Evolutionary conservation across 2,329 filamentous ascomycete species (phyloP).

Genomic region (Aureobasidium subglaciale): DNA sequence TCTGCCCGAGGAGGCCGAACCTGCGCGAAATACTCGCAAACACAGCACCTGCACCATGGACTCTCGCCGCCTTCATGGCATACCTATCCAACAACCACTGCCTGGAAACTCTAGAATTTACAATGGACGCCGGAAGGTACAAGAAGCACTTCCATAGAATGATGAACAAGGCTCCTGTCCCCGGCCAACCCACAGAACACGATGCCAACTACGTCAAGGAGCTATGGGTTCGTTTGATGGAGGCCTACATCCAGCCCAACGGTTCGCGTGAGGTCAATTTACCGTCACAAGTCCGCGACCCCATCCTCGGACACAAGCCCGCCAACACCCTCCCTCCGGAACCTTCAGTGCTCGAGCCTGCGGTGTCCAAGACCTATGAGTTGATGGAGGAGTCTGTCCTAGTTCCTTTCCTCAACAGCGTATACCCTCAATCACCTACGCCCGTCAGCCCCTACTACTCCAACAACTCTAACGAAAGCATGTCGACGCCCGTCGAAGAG

Average conservation of each 20-base stretch:
- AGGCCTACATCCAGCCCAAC: conserved; percentile 82
- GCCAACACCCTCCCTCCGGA: conserved; percentile 56
- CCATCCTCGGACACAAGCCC: conserved; percentile 59
- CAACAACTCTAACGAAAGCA: conserved; percentile 35
- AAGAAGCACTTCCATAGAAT: conserved; percentile 57
- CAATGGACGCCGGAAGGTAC: conserved; percentile 86
- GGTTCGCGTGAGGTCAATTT: conserved; percentile 86
- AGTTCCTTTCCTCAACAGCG: conserved; percentile 77
- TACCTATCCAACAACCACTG: conserved; percentile 97
- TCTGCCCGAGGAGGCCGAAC: conserved; percentile 59
- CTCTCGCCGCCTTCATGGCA: conserved; percentile 86
- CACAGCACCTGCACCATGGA: conserved; percentile 79
- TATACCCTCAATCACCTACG: conserved; percentile 43
- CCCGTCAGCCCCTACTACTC: conserved; percentile 34
- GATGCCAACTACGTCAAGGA: conserved; percentile 64
- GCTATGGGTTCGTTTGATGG: conserved; percentile 81
- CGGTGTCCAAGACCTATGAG: conserved; percentile 83
- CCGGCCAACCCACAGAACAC: conserved; percentile 42
- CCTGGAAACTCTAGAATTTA: conserved; percentile 92
- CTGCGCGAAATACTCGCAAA: conserved; percentile 84
- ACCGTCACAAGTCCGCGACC: conserved; percentile 75
- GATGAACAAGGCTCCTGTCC: conserved; percentile 41
- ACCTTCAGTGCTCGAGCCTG: conserved; percentile 70
- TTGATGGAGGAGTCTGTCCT: conserved; percentile 96
- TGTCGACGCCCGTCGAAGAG: conserved; percentile 24